Evolutionary conservation across 1,284 basidiomycete species (phyloP).

Genomic region (Mycosarcoma maydis): DNA sequence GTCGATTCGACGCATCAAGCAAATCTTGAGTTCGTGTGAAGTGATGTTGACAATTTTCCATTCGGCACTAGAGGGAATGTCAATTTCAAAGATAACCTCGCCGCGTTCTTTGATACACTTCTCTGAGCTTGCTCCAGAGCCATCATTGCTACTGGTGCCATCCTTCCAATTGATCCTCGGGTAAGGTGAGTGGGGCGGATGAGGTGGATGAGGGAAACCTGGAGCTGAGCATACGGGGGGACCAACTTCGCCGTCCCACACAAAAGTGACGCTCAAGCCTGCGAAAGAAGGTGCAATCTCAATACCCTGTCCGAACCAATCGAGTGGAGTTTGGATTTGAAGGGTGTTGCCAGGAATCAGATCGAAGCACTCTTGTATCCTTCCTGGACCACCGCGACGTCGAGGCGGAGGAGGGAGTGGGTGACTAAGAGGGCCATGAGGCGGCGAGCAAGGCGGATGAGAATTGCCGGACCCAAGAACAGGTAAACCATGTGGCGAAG

Average conservation of each 20-base stretch:
- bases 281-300: conserved; percentile 29
- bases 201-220: conserved; percentile 12
- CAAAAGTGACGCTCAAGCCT: conserved; percentile 33
- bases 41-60: conserved; percentile 19
- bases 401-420: conserved; percentile 5
- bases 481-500: no score
- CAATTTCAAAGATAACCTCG: conserved; percentile 13
- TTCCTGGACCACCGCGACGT: conserved; percentile 1
- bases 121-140: not conserved
- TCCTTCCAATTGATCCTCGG: no score
- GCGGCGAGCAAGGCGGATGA: not conserved
- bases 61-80: conserved; percentile 11
- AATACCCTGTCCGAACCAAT: conserved; percentile 20
- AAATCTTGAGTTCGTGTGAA: conserved; percentile 15
- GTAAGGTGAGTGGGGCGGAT: conserved; percentile 2
- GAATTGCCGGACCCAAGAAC: no score
- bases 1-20: conserved; percentile 9
- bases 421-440: not conserved
- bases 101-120: conserved; percentile 7
- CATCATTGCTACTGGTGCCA: not conserved
- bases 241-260: conserved; percentile 30
- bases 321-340: conserved; percentile 7
- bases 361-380: conserved; percentile 22
- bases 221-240: conserved; percentile 14
- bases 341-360: conserved; percentile 21